Conservation (phyloP, 495 filamentous ascomycete species). For the Penicillium canescens region DNA sequence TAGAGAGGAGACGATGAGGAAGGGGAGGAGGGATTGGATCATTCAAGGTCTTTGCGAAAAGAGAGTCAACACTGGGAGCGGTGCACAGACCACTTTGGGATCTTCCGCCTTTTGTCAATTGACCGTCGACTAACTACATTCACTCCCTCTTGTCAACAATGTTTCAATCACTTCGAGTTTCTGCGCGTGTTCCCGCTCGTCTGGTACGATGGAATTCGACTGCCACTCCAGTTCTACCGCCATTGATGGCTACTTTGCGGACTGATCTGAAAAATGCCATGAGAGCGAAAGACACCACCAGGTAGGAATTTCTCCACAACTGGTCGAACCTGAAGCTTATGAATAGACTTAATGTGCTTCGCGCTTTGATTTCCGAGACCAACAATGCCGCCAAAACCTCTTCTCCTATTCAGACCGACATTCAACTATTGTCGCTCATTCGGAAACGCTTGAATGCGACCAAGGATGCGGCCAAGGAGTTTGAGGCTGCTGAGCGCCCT, state of each 20-base stretch:
- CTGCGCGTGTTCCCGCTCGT: slow-evolving; percentile 26
- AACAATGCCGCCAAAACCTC: slow-evolving; percentile 63
- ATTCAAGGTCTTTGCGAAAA: slow-evolving; percentile 30
- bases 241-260: slow-evolving; percentile 52
- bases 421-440: slow-evolving; percentile 59
- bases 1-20: slow-evolving; percentile 7
- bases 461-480: slow-evolving; percentile 53
- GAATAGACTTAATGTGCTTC: slow-evolving; percentile 56
- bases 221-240: slow-evolving; percentile 39
- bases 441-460: slow-evolving; percentile 52
- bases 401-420: slow-evolving; percentile 57
- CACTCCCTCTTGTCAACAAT: slow-evolving; percentile 13
- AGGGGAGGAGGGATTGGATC: slow-evolving; percentile 15
- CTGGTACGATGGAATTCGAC: slow-evolving; percentile 45
- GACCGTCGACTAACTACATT: slow-evolving; percentile 1
- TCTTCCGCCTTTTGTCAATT: slow-evolving; percentile 25
- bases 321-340: background rate
- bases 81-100: slow-evolving; percentile 26
- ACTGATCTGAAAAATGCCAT: slow-evolving; percentile 62
- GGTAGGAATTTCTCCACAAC: slow-evolving; percentile 28
- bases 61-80: slow-evolving; percentile 27
- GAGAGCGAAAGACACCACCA: slow-evolving; percentile 58
- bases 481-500: slow-evolving; percentile 46
- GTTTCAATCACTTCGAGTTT: slow-evolving; percentile 29
- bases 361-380: slow-evolving; percentile 59